A percentile compares a stretch with the other conserved stretches of the same genome.
phyloP scores from a whole-genome alignment of 2,329 filamentous ascomycete species.

The Diaporthe sp. region DNA sequence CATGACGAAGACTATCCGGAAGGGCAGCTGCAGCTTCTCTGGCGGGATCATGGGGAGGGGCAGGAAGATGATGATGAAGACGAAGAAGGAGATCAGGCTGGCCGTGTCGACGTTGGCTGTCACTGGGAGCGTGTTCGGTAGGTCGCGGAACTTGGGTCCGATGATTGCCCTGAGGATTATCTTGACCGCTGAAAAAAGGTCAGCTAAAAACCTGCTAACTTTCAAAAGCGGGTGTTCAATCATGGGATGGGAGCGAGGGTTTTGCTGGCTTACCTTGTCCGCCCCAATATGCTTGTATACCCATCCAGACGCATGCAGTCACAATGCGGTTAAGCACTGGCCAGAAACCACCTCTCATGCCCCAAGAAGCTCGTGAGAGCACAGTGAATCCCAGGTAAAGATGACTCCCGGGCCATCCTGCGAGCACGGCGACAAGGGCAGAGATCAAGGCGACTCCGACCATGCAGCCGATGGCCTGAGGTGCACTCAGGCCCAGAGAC shows the following conservation, averaged over 20 bases:
- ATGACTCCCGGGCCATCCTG: slow-evolving; percentile 53
- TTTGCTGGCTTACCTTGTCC: slow-evolving; percentile 43
- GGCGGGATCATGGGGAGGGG: slow-evolving; percentile 49
- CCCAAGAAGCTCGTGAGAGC: slow-evolving; percentile 46
- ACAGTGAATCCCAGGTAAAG: slow-evolving; percentile 53
- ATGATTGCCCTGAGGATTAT: slow-evolving; percentile 49
- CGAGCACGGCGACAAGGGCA: slow-evolving; percentile 50
- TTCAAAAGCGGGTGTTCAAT: neutral
- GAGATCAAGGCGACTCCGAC: slow-evolving; percentile 52
- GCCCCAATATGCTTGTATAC: slow-evolving; percentile 49
- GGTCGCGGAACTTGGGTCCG: slow-evolving; percentile 46
- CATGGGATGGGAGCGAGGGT: no score
- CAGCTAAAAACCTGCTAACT: neutral
- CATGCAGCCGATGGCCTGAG: slow-evolving; percentile 49
- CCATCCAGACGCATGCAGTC: slow-evolving; percentile 51
- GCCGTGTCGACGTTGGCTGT: slow-evolving; percentile 48
- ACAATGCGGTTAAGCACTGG: slow-evolving; percentile 50
- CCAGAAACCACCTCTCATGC: slow-evolving; percentile 52
- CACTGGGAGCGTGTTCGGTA: slow-evolving; percentile 46
- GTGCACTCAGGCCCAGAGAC: slow-evolving; percentile 48
- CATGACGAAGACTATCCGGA: slow-evolving; percentile 49
- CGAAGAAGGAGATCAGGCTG: slow-evolving; percentile 49
- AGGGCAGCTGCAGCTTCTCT: slow-evolving; percentile 48
- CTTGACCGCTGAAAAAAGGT: slow-evolving; percentile 44
- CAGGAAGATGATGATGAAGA: slow-evolving; percentile 48